Evolutionary conservation across 2,329 filamentous ascomycete species (phyloP), one percentile per base, ranked within the genome.

Genomic region (Zalaria obscura): DNA sequence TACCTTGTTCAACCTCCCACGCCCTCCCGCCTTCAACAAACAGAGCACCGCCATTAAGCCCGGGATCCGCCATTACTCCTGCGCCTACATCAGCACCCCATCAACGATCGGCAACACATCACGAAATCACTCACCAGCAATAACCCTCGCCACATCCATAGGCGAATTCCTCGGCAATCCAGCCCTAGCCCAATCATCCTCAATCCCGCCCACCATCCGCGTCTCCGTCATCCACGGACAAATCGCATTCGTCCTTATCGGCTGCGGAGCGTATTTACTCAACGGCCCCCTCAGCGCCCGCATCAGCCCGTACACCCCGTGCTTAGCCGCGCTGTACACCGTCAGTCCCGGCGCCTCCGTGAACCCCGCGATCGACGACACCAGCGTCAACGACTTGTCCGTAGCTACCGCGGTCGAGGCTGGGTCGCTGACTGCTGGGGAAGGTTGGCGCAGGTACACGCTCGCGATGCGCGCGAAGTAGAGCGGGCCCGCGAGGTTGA

Each of bases 281-380:
- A 61, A 52, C 28, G 56, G 65, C 40, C 49, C 51, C 31, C 65
- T 57, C 27, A 72, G 52, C 11, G 63, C 60, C 25, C 69, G 59
- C 61, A 71, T 67, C 5, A 71, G 54, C 0, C 69, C 69, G 27
- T 69, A 56, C 0, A 73, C 61, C n/a, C 65, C 68, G 45, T 72
- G 69, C 47, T 73, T 71, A 4, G 62, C 57, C 0, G 67, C 56
- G 3, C 63, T 61, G 47, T 73, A 72, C 25, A 69, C 56, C 39
- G 65, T 64, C 1, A 71, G 51, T 0, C 66, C 66, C 0, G 69
- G 66, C 4, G 63, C 61, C 32, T 69, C 65, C 10, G 65, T 66
- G 47, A 72, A 69, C 2, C 68, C 68, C 0, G 68, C 66, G 1
- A 65, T 59, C 5, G 63, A 70, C 35, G 64, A 63, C 29, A 68